A percentile compares a stretch with the other conserved stretches of the same genome.
These are phyloP conservation scores for Puccinia hordei DNA, from an alignment of 1,284 basidiomycete species.

Conservation along the genomic window DNA sequence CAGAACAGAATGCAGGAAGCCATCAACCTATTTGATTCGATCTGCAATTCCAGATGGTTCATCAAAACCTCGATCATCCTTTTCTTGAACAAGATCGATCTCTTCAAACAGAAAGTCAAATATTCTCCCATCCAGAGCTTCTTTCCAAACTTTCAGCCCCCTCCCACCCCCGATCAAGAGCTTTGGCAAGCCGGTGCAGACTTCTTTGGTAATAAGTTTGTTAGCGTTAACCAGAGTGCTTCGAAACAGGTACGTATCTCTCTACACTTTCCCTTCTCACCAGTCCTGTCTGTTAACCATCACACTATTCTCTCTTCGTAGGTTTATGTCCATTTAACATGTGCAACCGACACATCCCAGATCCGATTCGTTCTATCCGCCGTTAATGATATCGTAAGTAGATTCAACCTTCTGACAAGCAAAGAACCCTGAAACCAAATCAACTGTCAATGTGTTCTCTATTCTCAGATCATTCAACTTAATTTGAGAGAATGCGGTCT, in stretches of 20 bases:
- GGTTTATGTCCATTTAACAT: conserved; percentile 60
- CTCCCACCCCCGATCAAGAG: conserved; percentile 1
- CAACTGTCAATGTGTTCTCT: conserved; percentile 68
- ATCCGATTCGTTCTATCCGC: conserved; percentile 65
- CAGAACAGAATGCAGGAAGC: conserved; percentile 60
- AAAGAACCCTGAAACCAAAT: conserved; percentile 42
- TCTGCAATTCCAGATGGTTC: conserved; percentile 57
- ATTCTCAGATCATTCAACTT: conserved; percentile 71
- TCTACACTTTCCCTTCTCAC: not conserved
- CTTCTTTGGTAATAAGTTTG: conserved; percentile 57
- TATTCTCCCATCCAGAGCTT: conserved; percentile 81
- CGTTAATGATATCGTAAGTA: conserved; percentile 64
- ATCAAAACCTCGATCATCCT: conserved; percentile 52
- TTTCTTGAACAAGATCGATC: conserved; percentile 69
- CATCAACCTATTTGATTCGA: conserved; percentile 54
- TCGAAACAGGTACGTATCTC: conserved; percentile 62
- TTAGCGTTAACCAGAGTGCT: conserved; percentile 61
- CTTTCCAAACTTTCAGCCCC: conserved; percentile 68
- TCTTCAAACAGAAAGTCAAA: conserved; percentile 90
- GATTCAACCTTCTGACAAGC: conserved; percentile 57
- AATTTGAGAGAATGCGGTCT: conserved; percentile 82
- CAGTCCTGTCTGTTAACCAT: not conserved
- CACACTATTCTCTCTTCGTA: not conserved
- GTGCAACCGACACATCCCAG: conserved; percentile 64
- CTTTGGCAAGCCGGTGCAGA: conserved; percentile 56